Base-by-base conservation (phyloP, 1,284 basidiomycete genomes). In the Microbotryomycetes sp. region DNA sequence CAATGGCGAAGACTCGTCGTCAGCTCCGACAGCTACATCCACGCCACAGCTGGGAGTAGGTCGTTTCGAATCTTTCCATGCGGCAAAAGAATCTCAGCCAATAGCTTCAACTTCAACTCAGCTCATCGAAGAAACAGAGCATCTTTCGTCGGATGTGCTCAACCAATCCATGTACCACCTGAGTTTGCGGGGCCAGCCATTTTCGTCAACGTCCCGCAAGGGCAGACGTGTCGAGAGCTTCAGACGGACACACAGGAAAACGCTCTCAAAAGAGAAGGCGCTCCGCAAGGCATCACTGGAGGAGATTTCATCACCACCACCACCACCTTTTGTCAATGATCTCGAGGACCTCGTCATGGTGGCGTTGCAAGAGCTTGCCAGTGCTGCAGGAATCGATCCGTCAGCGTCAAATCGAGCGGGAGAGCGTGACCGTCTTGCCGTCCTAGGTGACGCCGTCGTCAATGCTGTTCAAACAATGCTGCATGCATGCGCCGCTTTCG, bases 401-500 rank as follows among this genome's bases (percentile, higher is more conserved):
- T 12, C 22, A 9, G 14, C 23, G 12, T 52, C 19, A 19, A 46
- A 54, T 25, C 30, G 50, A 4, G 29, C 25, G 7, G 46, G 42
- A 4, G 63, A 65, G 52, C 60, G 66, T 6, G 61, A 59, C 4
- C 49, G 54, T 4, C 52, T 68, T 12, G 66, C 64, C 5, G 14
- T 23, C 3, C 56, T 60, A 19, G 59, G 58, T 3, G 55, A 68
- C 60, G 57, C 76, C 54, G 84, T 86, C n/a, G 87, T 90, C 31
- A 76, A 83, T 36, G 79, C 84, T 23, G 84, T 89, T 81, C 69
- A 74, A 26, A 64, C 19, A 76, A 80, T 76, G 46, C 62, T 75
- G 25, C 71, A 74, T 56, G 60, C 71, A 2, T 70, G 71, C 1
- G 71, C 71, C 19, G 69, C 58, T 15, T 60, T 66, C 56, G 64